Evolutionary conservation across 495 filamentous ascomycete species (phyloP), one percentile per base, ranked within the genome.

Genomic region (Hamigera avellanea): DNA sequence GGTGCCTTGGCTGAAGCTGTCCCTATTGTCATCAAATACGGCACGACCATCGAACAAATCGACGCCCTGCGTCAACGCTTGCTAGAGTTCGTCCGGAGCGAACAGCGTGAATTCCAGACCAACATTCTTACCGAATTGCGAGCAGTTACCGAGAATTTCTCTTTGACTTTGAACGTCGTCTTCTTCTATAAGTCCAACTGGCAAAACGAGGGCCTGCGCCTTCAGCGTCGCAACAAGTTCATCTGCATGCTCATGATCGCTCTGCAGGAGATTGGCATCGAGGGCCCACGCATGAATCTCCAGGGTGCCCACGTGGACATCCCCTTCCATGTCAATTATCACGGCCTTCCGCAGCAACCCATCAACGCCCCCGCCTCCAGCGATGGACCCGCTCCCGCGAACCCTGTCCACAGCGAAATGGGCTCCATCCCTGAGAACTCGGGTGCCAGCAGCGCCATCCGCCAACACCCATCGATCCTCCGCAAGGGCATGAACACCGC

Each of bases 141-240:
- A 12, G 67, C 70, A 17, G 70, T 80, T n/a, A 62, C 62, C 10
- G 75, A 81, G 35, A 75, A 69, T 29, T 75, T 81, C 66, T 72
- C 69, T 10, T 61, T 95, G 46, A 94, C 82, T 8, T 69, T 98
- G 40, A 95, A 95, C 56, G 78, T 98, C 36, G 81, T 95, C 43
- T 95, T 95, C 64, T 95, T 96, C 63, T 95, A 95, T 69, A 98
- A 95, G 54, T 85, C 81, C 35, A 94, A 80, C 49, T 81, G 78
- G 76, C 88, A 95, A 49, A 95, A 95, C 59, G 91, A 98, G 51
- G 69, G 89, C 30, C 68, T 95, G 15, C 86, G 91, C 54, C 70
- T 98, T 2, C 81, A 79, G 40, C 75, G 91, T 12, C 82, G 88
- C 37, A 98, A 98, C 63, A 93, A 87, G 54, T 94, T 95, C 61